Base-by-base conservation (phyloP, 1,284 basidiomycete species). In the Stygiomarasmius scandens region DNA sequence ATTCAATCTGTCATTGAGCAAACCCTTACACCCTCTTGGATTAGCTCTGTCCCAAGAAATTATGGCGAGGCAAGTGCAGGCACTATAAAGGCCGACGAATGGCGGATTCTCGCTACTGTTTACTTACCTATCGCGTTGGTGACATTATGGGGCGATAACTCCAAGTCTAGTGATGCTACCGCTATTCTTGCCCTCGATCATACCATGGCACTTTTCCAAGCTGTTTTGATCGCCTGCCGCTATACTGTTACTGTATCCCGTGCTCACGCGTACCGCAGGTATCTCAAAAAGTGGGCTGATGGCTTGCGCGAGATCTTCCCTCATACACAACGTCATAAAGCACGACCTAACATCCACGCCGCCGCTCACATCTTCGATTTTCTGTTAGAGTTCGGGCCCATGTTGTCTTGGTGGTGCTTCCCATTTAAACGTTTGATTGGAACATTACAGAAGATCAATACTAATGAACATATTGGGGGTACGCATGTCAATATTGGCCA, bases 71-170 rank as follows among this genome's bases (percentile, higher is more conserved):
- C 62, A 1, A 47, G 54, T 14, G 66, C 65, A n/a, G 75, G 75
- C 1, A 66, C 64, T 2, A 58, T 74, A 43, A 76, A 74, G 54
- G 75, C 75, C 6, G 73, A 74, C 56, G 65, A 76, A 61, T 77
- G 75, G 75, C 63, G 68, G 1, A 66, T 64, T 5, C 45, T 73
- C 16, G 59, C 55, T 10, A 69, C 67, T 0, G 54, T 76, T 2
- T 67, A 69, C 53, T 58, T 76, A 11, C 71, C 70, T 1, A 59
- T 76, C 25, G 64, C 73, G 0, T 62, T 76, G 8, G 62, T 73
- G 44, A 61, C 61, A 19, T 55, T 70, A 19, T 73, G 69, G 71
- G 67, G 61, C 14, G 34, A 36, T 24, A 36, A 47, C 24, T 29
- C 29, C 4, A 29, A 27, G 29, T n/a, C 25, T 19, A 4, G 54